Evolutionary conservation across 768 basidiomycete species (phyloP), one percentile per base, ranked within the genome.

Genomic region (Tephrocybe sp.): DNA sequence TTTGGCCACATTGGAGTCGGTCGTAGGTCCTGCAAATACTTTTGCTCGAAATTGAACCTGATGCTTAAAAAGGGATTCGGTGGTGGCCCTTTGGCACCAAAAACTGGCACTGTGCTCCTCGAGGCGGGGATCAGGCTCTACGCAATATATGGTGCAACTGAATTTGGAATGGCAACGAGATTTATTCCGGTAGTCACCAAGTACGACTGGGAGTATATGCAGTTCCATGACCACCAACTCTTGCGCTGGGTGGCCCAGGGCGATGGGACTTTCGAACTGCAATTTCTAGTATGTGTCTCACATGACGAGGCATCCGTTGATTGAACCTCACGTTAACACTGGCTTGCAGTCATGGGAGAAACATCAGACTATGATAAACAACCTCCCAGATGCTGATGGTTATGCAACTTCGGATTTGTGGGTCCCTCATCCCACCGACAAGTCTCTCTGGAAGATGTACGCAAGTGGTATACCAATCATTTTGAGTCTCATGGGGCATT

Each of bases 401-500:
- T 78, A 77, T 44, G 70, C 69, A 1, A 76, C 70, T 4, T 36
- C 34, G 17, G 34, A 36, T 36, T 36, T 36, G 34, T 36, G 34
- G 34, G 15, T 7, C 14, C 65, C 62, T 23, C 78, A 80, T 53
- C 75, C 78, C 0, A 72, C 68, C 3, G 68, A 71, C 9, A 58
- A 67, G 3, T 62, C 67, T 12, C 59, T 74, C n/a, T 81, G 72
- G 65, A 77, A 69, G 58, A 62, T 77, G 75, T 78, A 48, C 36
- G 33, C 12, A 10, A 33, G 14, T 39, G 51, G 47, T 39, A 20
- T 47, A n/a, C 25, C 24, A 26, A 28, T 21, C 8, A 4, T 4
- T 21, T 15, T 34, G n/a, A 43, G n/a, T 4, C 11, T 39, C n/a
- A n/a, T 30, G 28, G 5, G 28, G 28, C n/a, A n/a, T n/a, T 30